phyloP scores from a whole-genome alignment of 768 basidiomycete species.

The Tricholomella constricta region DNA sequence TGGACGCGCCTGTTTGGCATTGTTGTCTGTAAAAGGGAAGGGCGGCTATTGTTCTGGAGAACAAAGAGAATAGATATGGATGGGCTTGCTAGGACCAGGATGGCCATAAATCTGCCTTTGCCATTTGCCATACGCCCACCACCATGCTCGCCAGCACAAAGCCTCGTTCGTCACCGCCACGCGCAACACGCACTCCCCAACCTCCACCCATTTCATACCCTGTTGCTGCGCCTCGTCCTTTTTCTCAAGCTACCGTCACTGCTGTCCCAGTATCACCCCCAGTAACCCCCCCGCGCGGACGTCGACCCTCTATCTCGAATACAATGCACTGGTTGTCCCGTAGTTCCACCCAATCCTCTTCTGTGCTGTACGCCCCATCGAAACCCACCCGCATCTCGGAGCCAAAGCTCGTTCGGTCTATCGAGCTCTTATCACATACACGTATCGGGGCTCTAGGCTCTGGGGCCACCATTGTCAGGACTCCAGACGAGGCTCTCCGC shows the following conservation, averaged over 20 bases:
- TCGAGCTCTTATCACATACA: slow-evolving; percentile 37
- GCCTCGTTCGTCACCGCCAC: slow-evolving; percentile 33
- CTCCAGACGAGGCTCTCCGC: slow-evolving; percentile 76
- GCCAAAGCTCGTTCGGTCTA: slow-evolving; percentile 43
- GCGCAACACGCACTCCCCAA: slow-evolving; percentile 26
- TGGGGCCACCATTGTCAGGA: slow-evolving; percentile 76
- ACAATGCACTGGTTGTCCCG: slow-evolving; percentile 58
- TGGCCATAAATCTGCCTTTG: slow-evolving; percentile 13
- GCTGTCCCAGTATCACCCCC: slow-evolving; percentile 26
- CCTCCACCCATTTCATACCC: slow-evolving; percentile 28
- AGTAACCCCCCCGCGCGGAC: slow-evolving; percentile 25
- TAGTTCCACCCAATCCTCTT: slow-evolving; percentile 33
- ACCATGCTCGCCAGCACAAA: slow-evolving; percentile 28
- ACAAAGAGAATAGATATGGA: slow-evolving; percentile 18
- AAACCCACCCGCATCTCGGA: slow-evolving; percentile 43
- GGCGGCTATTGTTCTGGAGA: slow-evolving; percentile 22
- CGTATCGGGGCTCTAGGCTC: slow-evolving; percentile 60
- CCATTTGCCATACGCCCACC: slow-evolving; percentile 9
- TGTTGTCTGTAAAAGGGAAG: no score
- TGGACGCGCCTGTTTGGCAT: neutral
- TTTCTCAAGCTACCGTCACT: slow-evolving; percentile 25
- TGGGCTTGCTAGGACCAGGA: neutral
- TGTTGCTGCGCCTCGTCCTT: slow-evolving; percentile 17
- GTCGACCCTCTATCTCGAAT: slow-evolving; percentile 42
- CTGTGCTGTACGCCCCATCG: slow-evolving; percentile 32